Percentiles rank a stretch among this genome's conserved stretches.
Evolutionary conservation across 768 basidiomycete species (phyloP).

Genomic region (Termitomyces sp.): DNA sequence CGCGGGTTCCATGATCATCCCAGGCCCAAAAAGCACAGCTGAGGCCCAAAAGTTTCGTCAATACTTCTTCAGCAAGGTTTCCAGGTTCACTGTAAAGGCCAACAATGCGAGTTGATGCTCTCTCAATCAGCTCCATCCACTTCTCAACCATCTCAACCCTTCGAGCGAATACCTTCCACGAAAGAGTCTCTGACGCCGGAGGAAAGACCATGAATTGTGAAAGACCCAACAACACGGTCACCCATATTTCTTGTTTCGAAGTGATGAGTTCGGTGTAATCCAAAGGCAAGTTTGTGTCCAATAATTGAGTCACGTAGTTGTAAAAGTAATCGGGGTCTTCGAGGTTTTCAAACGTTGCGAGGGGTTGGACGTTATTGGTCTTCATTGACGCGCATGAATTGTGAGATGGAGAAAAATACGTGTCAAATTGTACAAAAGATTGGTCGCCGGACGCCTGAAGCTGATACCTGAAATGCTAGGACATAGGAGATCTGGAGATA

Average conservation of each 20-base stretch:
- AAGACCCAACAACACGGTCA: constrained; percentile 46
- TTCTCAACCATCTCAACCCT: constrained; percentile 52
- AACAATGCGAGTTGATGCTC: constrained; percentile 46
- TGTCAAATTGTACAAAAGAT: not conserved
- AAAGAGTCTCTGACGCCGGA: constrained; percentile 37
- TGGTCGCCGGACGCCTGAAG: not conserved
- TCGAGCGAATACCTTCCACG: constrained; percentile 56
- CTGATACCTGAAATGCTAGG: not conserved
- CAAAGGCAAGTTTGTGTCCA: constrained; percentile 14
- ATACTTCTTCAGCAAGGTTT: constrained; percentile 44
- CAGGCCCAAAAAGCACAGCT: constrained; percentile 57
- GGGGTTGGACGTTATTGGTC: constrained; percentile 9
- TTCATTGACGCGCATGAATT: constrained; percentile 13
- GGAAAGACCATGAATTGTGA: constrained; percentile 60
- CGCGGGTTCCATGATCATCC: constrained; percentile 42
- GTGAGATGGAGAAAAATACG: not conserved
- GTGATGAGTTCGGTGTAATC: constrained; percentile 15
- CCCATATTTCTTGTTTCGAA: constrained; percentile 42
- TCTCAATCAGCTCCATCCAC: constrained; percentile 51
- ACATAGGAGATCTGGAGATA: not conserved
- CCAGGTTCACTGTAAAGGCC: constrained; percentile 45
- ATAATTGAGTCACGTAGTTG: constrained; percentile 15
- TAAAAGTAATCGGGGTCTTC: constrained; percentile 16
- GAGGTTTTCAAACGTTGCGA: constrained; percentile 11
- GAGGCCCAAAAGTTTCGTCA: constrained; percentile 50